These are phyloP conservation scores for Rhodosporidiobolus odoratus DNA, from an alignment of 768 basidiomycete species.

Conservation along the genomic window DNA sequence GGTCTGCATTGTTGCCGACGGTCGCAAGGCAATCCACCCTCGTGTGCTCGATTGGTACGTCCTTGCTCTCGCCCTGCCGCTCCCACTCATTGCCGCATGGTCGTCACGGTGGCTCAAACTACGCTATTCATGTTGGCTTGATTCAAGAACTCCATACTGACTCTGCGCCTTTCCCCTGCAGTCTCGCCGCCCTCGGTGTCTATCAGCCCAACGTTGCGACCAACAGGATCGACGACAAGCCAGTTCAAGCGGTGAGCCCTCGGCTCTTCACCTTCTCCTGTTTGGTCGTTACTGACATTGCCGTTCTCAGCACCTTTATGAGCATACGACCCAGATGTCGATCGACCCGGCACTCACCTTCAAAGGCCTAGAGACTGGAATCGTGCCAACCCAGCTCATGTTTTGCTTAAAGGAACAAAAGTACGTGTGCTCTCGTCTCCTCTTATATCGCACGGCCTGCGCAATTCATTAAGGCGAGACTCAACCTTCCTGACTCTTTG, in stretches of 20 bases:
- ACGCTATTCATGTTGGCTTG: conserved; percentile 47
- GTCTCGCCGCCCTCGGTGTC: conserved; percentile 63
- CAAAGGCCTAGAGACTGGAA: conserved; percentile 75
- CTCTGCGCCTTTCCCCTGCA: conserved; percentile 47
- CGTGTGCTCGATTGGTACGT: conserved; percentile 59
- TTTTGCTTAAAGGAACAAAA: conserved; percentile 51
- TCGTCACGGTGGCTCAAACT: too few species aligned
- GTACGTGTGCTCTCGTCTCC: conserved; percentile 50
- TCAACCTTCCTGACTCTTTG: background rate
- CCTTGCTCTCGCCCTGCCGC: background rate
- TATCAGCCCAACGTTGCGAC: conserved; percentile 43
- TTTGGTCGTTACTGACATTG: background rate
- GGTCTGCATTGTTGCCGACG: conserved; percentile 48
- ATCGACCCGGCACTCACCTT: conserved; percentile 74
- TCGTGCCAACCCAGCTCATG: conserved; percentile 84
- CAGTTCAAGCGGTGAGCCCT: conserved; percentile 48
- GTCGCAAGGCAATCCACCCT: conserved; percentile 48
- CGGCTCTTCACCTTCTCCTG: background rate
- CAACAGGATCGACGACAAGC: conserved; percentile 59
- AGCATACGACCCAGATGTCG: conserved; percentile 80
- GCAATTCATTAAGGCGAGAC: too few species aligned
- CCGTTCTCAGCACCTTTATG: conserved; percentile 67
- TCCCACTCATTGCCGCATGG: too few species aligned
- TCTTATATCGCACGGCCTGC: background rate
- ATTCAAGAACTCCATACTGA: conserved; percentile 43